Evolutionary conservation across 1,284 basidiomycete genomes (phyloP).

Genomic region (Austroboletus niveus): DNA sequence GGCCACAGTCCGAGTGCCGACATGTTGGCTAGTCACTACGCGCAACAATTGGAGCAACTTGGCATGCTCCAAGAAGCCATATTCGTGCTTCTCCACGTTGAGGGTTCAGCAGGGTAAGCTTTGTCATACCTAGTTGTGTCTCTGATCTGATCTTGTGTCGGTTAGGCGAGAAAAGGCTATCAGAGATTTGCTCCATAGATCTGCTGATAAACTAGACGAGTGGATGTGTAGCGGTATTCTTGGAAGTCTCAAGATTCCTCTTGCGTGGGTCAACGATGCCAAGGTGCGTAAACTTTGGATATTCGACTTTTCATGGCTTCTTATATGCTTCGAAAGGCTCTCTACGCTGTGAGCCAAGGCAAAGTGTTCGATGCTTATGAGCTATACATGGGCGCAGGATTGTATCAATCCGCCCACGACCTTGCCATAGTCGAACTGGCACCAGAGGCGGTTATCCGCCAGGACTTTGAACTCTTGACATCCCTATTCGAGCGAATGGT

Average conservation of each 20-base stretch:
- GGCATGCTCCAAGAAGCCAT: constrained; percentile 85
- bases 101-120: constrained; percentile 72
- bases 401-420: constrained; percentile 76
- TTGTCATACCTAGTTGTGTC: not conserved
- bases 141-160: constrained; percentile 4
- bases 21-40: constrained; percentile 79
- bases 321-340: constrained; percentile 49
- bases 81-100: constrained; percentile 89
- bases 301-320: constrained; percentile 1
- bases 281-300: constrained; percentile 49
- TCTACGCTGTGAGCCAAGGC: constrained; percentile 59
- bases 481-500: constrained; percentile 73
- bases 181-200: constrained; percentile 77
- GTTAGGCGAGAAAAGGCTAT: constrained; percentile 75
- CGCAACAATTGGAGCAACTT: constrained; percentile 79
- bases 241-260: constrained; percentile 77
- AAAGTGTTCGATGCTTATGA: constrained; percentile 78
- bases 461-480: constrained; percentile 73
- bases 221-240: constrained; percentile 73
- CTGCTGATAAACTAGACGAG: constrained; percentile 65
- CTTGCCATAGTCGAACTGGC: constrained; percentile 83
- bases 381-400: constrained; percentile 68
- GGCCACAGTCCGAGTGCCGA: constrained; percentile 86
- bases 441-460: constrained; percentile 83
- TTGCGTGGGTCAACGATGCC: constrained; percentile 85